Evolutionary conservation across 495 filamentous ascomycete genomes (phyloP), one percentile per base, ranked within the genome.

Genomic region (Arthonia radiata): DNA sequence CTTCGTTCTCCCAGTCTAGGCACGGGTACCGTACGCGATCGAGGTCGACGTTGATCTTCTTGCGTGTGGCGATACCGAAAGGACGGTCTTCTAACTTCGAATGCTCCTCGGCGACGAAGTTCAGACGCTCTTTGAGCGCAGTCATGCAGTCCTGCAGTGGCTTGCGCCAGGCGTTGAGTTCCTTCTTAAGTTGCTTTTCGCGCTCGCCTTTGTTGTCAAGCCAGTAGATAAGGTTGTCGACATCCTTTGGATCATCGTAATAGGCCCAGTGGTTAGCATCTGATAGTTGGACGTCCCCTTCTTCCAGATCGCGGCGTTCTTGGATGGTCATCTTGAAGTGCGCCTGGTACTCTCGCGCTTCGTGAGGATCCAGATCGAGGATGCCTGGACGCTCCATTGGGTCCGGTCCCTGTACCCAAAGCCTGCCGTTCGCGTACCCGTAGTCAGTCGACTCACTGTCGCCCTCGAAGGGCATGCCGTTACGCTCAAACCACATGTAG

Each of bases 401-500:
- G 44, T 90, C 77, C 0, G 86, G 86, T 0, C 86, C 86, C 46
- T 97, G 86, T 15, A 97, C 69, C 86, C 86, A 97, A 22, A 97
- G 51, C 29, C 80, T 75, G 5, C 78, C 86, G 43, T 94, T 97
- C 7, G 89, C 81, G 40, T 93, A 97, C 7, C 61, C 64, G 12
- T 82, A 78, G 21, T 69, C 56, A 1, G 80, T 70, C 3, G 81
- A 94, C 4, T 81, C 93, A 49, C 78, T 86, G 34, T 63, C 57
- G 2, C 89, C 89, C 25, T 56, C 79, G 42, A 78, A 92, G 1
- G 86, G 89, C 86, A 94, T 93, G 15, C 81, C 86, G 41, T 94
- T 97, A 19, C 82, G 73, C 49, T 97, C 86, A 43, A 93, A 91
- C 83, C 83, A 97, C 57, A 81, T 93, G 43, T 94, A 97, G 13